phyloP scores from a whole-genome alignment of 345 rosid genomes.

The Eutrema yunnanense region DNA sequence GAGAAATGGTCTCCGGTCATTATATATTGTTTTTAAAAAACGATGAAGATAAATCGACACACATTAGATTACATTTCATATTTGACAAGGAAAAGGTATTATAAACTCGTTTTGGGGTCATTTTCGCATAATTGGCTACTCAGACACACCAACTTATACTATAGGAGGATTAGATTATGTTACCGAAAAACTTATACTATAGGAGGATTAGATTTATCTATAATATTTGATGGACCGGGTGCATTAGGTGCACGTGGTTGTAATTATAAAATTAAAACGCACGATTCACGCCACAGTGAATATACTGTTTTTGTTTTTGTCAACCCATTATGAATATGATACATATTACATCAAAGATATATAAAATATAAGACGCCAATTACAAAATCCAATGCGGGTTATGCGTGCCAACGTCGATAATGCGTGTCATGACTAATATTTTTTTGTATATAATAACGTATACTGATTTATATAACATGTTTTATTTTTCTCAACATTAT shows the following conservation, averaged over 20 bases:
- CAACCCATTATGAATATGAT: slow-evolving; percentile 15
- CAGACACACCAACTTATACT: background rate
- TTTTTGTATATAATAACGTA: background rate
- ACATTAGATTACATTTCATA: background rate
- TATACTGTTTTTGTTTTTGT: background rate
- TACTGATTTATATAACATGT: background rate
- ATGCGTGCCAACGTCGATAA: slow-evolving; percentile 11
- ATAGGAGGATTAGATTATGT: background rate
- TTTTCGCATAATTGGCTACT: background rate
- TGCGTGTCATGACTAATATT: background rate
- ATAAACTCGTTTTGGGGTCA: slow-evolving; percentile 1
- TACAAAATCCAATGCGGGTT: background rate
- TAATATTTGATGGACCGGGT: slow-evolving; percentile 17
- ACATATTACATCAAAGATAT: background rate
- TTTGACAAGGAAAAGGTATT: background rate
- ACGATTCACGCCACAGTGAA: slow-evolving; percentile 19
- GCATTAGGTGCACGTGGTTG: slow-evolving; percentile 32
- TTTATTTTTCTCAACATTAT: background rate
- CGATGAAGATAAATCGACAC: background rate
- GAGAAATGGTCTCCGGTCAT: background rate
- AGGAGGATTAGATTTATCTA: background rate
- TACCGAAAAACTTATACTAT: no score
- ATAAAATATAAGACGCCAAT: background rate
- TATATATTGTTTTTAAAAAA: background rate
- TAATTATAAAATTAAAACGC: slow-evolving; percentile 6